A percentile compares a stretch with the other conserved stretches of the same genome.
These are phyloP conservation scores for thale cress (Arabidopsis thaliana) DNA, from an alignment of 345 rosid genomes.

Conservation along the genomic window DNA sequence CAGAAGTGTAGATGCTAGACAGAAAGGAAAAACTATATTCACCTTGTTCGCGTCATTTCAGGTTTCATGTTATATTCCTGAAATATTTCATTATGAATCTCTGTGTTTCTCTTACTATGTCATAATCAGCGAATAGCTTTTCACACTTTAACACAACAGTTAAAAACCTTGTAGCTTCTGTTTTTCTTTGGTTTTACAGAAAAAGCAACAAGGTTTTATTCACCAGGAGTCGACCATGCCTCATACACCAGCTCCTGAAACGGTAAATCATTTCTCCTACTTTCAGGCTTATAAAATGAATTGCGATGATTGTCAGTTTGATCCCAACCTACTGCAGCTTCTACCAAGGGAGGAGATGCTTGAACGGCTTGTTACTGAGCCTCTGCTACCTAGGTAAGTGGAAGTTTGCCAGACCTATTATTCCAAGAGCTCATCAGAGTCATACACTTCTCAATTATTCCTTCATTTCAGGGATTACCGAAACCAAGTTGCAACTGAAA, in stretches of 20 bases:
- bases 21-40: constrained; percentile 74
- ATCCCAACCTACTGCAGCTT: constrained; percentile 63
- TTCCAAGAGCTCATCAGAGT: constrained; percentile 24
- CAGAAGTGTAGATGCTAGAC: constrained; percentile 88
- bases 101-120: constrained; percentile 6
- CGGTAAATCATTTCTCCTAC: constrained; percentile 51
- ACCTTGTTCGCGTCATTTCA: constrained; percentile 86
- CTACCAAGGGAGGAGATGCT: constrained; percentile 70
- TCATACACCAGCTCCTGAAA: constrained; percentile 71
- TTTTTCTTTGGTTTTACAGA: constrained; percentile 50
- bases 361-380: constrained; percentile 76
- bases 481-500: constrained; percentile 67
- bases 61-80: constrained; percentile 48
- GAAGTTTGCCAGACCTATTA: constrained; percentile 23
- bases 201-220: constrained; percentile 64
- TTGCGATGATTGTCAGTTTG: constrained; percentile 20
- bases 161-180: not conserved
- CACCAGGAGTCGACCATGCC: constrained; percentile 80
- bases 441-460: constrained; percentile 26
- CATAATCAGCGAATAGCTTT: not conserved
- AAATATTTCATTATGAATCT: not conserved
- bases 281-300: constrained; percentile 15
- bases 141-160: not conserved
- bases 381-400: constrained; percentile 76
- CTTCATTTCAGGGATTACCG: constrained; percentile 72